Percentiles rank a stretch among this genome's conserved stretches.
phyloP scores from a whole-genome alignment of 169 alveolate species.

The Cryptosporidium sp. region DNA sequence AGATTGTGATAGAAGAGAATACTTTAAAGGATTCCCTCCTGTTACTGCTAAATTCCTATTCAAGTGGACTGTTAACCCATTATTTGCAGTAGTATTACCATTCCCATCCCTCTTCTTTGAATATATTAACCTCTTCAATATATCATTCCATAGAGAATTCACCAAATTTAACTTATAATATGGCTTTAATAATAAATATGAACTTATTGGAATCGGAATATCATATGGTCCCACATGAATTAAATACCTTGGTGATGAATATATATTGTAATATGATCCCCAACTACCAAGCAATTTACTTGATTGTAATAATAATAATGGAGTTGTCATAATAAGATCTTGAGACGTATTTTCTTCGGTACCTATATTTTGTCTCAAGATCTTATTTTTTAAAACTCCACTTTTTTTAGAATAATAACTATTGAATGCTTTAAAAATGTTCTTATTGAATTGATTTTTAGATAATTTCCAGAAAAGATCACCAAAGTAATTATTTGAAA shows the following conservation, averaged over 20 bases:
- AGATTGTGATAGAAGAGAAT: slow-evolving; percentile 83
- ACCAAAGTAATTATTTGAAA: slow-evolving; percentile 52
- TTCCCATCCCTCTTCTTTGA: slow-evolving; percentile 37
- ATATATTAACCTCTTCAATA: slow-evolving; percentile 44
- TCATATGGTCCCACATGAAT: slow-evolving; percentile 72
- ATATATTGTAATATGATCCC: slow-evolving; percentile 60
- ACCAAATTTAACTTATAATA: slow-evolving; percentile 34
- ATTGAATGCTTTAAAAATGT: not conserved
- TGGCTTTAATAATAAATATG: slow-evolving; percentile 44
- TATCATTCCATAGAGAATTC: slow-evolving; percentile 61
- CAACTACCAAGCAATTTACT: slow-evolving; percentile 66
- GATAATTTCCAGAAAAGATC: slow-evolving; percentile 34
- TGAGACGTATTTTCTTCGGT: not conserved
- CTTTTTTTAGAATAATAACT: slow-evolving; percentile 7
- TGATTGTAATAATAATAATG: slow-evolving; percentile 36
- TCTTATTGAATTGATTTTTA: not conserved
- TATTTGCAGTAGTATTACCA: slow-evolving; percentile 51
- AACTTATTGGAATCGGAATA: slow-evolving; percentile 65
- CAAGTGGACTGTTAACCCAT: slow-evolving; percentile 67
- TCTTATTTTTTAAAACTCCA: not conserved
- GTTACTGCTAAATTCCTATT: slow-evolving; percentile 82
- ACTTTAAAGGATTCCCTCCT: slow-evolving; percentile 69
- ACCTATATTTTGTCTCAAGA: not conserved
- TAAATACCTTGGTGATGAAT: slow-evolving; percentile 61
- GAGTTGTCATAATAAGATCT: not conserved